phyloP scores from a whole-genome alignment of 495 filamentous ascomycete species.

The Jackrogersella multiformis region DNA sequence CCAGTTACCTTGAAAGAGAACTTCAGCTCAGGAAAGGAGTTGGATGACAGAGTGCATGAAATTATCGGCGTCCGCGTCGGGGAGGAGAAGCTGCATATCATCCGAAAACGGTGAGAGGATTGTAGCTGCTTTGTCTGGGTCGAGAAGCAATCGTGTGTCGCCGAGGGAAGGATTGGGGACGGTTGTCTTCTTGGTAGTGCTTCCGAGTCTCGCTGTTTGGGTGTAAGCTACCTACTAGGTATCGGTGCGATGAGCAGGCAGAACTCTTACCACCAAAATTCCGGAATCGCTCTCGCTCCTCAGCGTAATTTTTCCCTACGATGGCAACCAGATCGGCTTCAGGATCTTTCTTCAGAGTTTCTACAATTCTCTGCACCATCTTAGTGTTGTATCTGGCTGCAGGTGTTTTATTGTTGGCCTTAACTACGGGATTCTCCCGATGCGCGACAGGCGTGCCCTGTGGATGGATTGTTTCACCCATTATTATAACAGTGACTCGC shows the following conservation, averaged over 20 bases:
- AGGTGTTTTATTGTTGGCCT: not conserved
- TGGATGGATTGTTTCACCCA: not conserved
- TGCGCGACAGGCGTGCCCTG: not conserved
- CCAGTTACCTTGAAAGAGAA: not conserved
- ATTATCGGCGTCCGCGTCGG: not conserved
- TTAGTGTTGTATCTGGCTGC: not conserved
- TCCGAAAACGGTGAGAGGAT: not conserved
- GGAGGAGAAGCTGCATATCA: not conserved
- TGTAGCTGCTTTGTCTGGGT: not conserved
- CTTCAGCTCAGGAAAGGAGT: not conserved
- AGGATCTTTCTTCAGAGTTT: not conserved
- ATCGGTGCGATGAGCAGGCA: too few species aligned
- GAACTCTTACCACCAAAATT: too few species aligned
- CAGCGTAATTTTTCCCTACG: not conserved
- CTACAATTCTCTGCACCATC: not conserved
- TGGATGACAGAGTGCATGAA: conserved; percentile 1
- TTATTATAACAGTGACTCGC: not conserved
- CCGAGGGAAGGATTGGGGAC: too few species aligned
- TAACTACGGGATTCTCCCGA: not conserved
- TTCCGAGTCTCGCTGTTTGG: not conserved
- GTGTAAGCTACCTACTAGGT: not conserved
- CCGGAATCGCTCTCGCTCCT: not conserved
- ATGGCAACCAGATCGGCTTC: not conserved
- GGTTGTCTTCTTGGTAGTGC: too few species aligned
- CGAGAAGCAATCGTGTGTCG: too few species aligned